Percentiles rank a stretch among this genome's conserved stretches.
Evolutionary conservation across 768 basidiomycete species (phyloP).

Genomic region (Antrodiella citrinella): DNA sequence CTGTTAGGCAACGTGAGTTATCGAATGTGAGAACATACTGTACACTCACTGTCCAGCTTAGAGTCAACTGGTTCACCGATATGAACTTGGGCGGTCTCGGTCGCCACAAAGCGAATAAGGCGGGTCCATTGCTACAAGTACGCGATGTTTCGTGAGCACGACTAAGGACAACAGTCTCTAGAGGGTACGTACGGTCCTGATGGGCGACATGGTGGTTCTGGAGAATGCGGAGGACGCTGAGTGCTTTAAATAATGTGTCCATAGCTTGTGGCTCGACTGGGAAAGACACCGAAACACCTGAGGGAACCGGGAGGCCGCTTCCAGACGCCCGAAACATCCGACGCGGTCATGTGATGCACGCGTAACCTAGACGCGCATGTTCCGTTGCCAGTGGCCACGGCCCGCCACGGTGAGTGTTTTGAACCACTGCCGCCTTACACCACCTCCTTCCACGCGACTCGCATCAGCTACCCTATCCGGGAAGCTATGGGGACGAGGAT

Average conservation of each 20-base stretch:
- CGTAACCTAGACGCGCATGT: background rate
- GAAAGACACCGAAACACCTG: background rate
- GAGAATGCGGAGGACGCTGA: constrained; percentile 1
- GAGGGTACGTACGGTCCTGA: constrained; percentile 39
- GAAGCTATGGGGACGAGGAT: background rate
- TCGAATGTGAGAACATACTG: background rate
- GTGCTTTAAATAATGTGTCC: background rate
- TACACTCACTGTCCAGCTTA: constrained; percentile 47
- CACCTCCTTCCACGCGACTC: background rate
- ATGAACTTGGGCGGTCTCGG: constrained; percentile 66
- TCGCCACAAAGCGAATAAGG: constrained; percentile 74
- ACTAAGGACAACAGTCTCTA: background rate
- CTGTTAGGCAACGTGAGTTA: constrained; percentile 26
- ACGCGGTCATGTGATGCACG: background rate
- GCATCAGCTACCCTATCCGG: background rate
- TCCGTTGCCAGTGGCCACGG: no score
- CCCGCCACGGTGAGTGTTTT: background rate
- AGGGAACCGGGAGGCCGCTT: background rate
- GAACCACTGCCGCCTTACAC: background rate
- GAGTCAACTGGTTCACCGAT: constrained; percentile 71
- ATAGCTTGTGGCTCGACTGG: background rate
- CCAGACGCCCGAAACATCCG: background rate
- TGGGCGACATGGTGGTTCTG: constrained; percentile 42
- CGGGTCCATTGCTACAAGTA: constrained; percentile 60
- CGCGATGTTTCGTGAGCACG: background rate